Percentiles rank a stretch among this genome's conserved stretches.
Conservation (phyloP, 345 rosid genomes). For the Populus pruinosa region DNA sequence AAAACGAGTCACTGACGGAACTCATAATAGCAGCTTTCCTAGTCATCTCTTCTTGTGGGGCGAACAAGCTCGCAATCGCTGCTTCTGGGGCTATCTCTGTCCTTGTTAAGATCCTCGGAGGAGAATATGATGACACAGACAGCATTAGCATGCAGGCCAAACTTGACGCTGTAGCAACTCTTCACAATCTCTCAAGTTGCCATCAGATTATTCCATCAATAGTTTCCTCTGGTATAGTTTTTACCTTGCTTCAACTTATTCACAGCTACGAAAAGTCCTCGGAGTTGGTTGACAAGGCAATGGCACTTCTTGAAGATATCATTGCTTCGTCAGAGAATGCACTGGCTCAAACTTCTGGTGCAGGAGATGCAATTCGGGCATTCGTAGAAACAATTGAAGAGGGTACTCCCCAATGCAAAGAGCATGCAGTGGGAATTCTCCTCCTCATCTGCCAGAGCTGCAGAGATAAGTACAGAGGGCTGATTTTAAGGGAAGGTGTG, state of each 20-base stretch:
- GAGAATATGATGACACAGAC: conserved; percentile 3
- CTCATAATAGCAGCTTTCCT: conserved; percentile 53
- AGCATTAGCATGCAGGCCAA: conserved; percentile 39
- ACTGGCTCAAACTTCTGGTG: conserved; percentile 23
- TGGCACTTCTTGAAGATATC: conserved; percentile 52
- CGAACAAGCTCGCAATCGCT: conserved; percentile 61
- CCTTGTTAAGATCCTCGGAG: conserved; percentile 37
- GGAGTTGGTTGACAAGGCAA: conserved; percentile 55
- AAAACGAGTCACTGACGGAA: conserved; percentile 38
- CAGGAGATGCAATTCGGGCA: conserved; percentile 47
- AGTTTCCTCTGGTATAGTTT: conserved; percentile 47
- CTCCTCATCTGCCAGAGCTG: conserved; percentile 52
- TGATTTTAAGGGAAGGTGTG: conserved; percentile 71
- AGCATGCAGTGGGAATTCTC: conserved; percentile 68
- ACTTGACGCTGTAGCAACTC: conserved; percentile 60
- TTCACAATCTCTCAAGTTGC: conserved; percentile 73
- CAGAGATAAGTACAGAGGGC: conserved; percentile 62
- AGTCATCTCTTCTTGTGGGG: conserved; percentile 64
- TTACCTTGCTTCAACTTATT: conserved; percentile 49
- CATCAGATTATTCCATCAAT: conserved; percentile 47
- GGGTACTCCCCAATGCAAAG: conserved; percentile 58
- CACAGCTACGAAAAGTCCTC: conserved; percentile 41
- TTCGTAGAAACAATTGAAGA: conserved; percentile 78
- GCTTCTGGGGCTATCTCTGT: conserved; percentile 50
- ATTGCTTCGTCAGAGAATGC: conserved; percentile 38